These are phyloP conservation scores for Amphichorda felina DNA, from an alignment of 2,329 filamentous ascomycete genomes.

Conservation along the genomic window DNA sequence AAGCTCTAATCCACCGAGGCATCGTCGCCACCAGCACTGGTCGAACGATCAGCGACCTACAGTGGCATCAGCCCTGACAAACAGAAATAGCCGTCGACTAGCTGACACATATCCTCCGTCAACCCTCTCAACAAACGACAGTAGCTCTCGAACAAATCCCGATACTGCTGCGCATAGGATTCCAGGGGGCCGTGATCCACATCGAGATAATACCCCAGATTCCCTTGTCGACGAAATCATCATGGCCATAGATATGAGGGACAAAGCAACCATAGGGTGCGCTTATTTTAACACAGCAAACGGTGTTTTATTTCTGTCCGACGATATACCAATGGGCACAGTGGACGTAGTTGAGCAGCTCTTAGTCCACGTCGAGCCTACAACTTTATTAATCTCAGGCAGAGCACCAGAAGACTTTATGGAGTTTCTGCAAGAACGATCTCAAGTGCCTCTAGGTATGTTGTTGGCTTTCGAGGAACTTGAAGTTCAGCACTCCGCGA, in stretches of 20 bases:
- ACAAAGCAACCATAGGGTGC: constrained; percentile 65
- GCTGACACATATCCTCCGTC: too few species aligned
- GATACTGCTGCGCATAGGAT: too few species aligned
- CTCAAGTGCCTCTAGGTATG: not conserved
- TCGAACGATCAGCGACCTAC: too few species aligned
- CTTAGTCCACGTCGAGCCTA: constrained; percentile 41
- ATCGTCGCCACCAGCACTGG: too few species aligned
- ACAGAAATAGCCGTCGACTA: too few species aligned
- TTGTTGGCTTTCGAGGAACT: too few species aligned
- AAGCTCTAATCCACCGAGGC: too few species aligned
- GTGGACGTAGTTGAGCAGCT: constrained; percentile 55
- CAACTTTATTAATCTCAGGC: constrained; percentile 38
- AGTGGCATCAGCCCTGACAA: too few species aligned
- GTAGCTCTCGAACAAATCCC: too few species aligned
- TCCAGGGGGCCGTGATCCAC: too few species aligned
- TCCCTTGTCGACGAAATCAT: constrained; percentile 42
- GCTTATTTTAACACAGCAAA: constrained; percentile 67
- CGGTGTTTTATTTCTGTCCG: constrained; percentile 61
- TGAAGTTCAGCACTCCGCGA: too few species aligned
- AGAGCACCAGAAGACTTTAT: constrained; percentile 29
- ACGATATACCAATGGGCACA: constrained; percentile 62
- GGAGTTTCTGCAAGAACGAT: constrained; percentile 13
- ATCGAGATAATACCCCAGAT: not conserved
- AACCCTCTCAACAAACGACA: too few species aligned
- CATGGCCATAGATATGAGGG: constrained; percentile 67